A percentile compares a stretch with the other conserved stretches of the same genome.
Evolutionary conservation across 345 rosid species (phyloP).

Genomic region (Cochlearia excelsa): DNA sequence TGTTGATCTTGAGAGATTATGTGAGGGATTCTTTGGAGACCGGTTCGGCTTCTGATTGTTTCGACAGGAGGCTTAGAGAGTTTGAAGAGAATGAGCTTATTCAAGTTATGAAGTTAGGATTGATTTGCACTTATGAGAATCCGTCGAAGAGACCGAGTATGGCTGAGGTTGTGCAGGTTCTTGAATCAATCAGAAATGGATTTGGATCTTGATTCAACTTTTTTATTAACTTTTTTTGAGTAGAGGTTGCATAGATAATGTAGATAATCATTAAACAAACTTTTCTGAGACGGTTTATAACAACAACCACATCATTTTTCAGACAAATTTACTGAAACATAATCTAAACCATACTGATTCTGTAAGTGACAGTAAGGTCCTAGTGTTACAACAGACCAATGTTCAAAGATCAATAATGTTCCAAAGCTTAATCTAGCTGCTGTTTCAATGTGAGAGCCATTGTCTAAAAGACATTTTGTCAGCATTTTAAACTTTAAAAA

Average conservation of each 20-base stretch:
- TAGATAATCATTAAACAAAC: neutral
- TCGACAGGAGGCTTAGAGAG: slow-evolving; percentile 67
- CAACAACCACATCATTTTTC: too few species aligned
- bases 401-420: too few species aligned
- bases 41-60: slow-evolving; percentile 81
- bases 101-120: slow-evolving; percentile 88
- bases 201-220: slow-evolving; percentile 42
- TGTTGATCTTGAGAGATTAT: slow-evolving; percentile 73
- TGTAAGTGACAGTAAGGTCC: too few species aligned
- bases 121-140: slow-evolving; percentile 70
- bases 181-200: slow-evolving; percentile 81
- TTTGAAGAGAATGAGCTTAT: slow-evolving; percentile 84
- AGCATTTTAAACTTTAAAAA: too few species aligned
- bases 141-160: slow-evolving; percentile 90
- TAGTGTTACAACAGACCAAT: too few species aligned
- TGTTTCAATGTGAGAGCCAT: too few species aligned
- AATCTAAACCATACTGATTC: too few species aligned
- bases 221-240: neutral
- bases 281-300: too few species aligned
- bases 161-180: slow-evolving; percentile 97
- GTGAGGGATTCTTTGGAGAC: slow-evolving; percentile 70
- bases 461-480: too few species aligned
- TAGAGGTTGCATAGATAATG: slow-evolving; percentile 29
- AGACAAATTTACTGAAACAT: too few species aligned
- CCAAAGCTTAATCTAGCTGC: too few species aligned